Base-by-base conservation (phyloP, 2,329 filamentous ascomycete genomes). In the Apiospora marii region DNA sequence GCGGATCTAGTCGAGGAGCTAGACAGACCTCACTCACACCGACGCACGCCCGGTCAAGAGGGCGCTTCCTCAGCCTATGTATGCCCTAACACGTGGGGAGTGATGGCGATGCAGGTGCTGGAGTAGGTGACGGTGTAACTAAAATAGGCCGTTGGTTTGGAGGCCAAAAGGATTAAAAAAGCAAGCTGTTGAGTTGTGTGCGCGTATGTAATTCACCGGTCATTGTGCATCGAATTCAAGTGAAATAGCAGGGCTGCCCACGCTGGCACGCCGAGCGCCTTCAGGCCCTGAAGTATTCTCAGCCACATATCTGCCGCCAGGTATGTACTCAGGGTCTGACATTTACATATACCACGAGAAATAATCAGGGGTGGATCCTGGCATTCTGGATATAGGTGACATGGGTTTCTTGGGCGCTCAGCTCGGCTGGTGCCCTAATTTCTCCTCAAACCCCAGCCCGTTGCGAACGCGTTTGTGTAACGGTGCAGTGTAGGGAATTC, bases 11-110 rank as follows among this genome's bases (percentile, higher is more conserved):
- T 24, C 30, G 34, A 13, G 22, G 22, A 64, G 34, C 53, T 64
- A 12, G 58, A n/a, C 12, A 64, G 58, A 64, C 34, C 58, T 64
- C 30, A n/a, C 53, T n/a, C 22, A 41, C 34, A 64, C 58, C 58
- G 58, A 64, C 58, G 58, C 58, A 41, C 34, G 58, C 58, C 58
- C 58, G 58, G 58, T 64, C 58, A 41, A 64, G 58, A 64, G 58
- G n/a, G 58, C 34, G 58, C 58, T 51, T 51, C n/a, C 49, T 51
- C 49, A 14, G n/a, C n/a, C 49, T n/a, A 49, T 43, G 41, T 19
- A 46, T 51, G 49, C 49, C 49, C 49, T 51, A 14, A 51, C 49
- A 51, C 8, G 49, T 51, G 49, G 49, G n/a, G n/a, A 49, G n/a
- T 24, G n/a, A 51, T 51, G 49, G n/a, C 49, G 49, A 51, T 51